Base-by-base conservation (phyloP, 805 yeast genomes). In the Wickerhamiella vanderwaltii region DNA sequence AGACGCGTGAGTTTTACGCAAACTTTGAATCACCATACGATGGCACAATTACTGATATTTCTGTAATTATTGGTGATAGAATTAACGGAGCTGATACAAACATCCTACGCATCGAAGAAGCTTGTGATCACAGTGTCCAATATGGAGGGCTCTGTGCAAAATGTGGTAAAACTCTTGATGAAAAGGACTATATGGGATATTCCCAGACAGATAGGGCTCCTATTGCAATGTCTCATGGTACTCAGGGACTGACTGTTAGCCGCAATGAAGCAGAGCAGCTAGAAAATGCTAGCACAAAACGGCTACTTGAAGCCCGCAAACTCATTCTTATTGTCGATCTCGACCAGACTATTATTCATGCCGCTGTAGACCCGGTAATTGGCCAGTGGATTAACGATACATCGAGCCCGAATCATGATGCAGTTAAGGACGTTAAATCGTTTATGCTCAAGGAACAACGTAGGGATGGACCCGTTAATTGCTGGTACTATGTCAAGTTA, bases 271-370 rank as follows among this genome's bases (percentile, higher is more conserved):
- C 97, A 1, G 78, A 75, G 46, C 75, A 77, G 46, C 77, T 91
- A 37, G 97, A 87, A 56, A 72, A 72, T 46, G 64, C 64, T 23
- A 69, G 86, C 40, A 74, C 84, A 4, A 64, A 67, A 43, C 66
- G 79, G 45, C 66, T 91, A 35, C 60, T 76, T 5, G 58, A 66
- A 12, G 81, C 75, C 41, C 65, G 70, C 45, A 84, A 83, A 58
- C 66, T 91, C 47, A 86, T 91, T 23, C 67, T 91, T 43, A 97
- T 91, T 22, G 98, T 91, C 4, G 98, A 91, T 66, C 68, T 91
- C 48, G 98, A 91, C 63, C 98, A 91, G 59, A 91, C 98, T 0
- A 93, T 91, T 4, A 88, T 91, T 24, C 98, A 91, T 56, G 95
- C 96, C 31, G 88, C 96, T 4, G 96, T 88, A 13, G 98, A 91